Evolutionary conservation across 768 basidiomycete species (phyloP).

Genomic region (Rhodosporidiobolus odoratus): DNA sequence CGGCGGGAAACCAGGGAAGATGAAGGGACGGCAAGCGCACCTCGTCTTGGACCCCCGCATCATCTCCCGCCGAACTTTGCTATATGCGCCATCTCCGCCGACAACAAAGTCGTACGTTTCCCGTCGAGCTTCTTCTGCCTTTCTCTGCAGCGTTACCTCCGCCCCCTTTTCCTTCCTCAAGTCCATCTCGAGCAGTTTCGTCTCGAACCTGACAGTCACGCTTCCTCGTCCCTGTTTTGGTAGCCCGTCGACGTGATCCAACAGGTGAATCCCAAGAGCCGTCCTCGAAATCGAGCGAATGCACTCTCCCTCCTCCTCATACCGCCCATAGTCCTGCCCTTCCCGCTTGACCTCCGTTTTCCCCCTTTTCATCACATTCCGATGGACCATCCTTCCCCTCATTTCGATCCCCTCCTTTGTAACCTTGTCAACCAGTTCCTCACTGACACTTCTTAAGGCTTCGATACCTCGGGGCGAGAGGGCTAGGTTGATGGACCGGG

Average conservation of each 20-base stretch:
- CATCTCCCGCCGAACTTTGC: conserved; percentile 82
- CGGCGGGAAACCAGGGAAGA: no score
- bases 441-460: conserved; percentile 75
- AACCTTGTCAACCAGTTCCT: conserved; percentile 62
- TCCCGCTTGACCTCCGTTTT: conserved; percentile 40
- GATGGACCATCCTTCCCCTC: conserved; percentile 93
- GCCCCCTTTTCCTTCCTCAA: conserved; percentile 53
- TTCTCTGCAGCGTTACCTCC: conserved; percentile 50
- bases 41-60: conserved; percentile 61
- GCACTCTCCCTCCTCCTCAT: conserved; percentile 85
- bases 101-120: conserved; percentile 53
- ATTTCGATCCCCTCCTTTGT: conserved; percentile 80
- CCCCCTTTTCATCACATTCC: conserved; percentile 43
- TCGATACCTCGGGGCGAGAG: conserved; percentile 89
- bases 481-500: conserved; percentile 91
- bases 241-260: conserved; percentile 60
- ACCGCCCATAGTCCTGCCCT: conserved; percentile 72
- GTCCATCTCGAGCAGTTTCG: conserved; percentile 71
- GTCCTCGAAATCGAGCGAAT: conserved; percentile 91
- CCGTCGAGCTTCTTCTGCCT: conserved; percentile 50
- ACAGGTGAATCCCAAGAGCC: conserved; percentile 75
- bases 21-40: background rate
- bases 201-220: conserved; percentile 68
- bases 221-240: conserved; percentile 51
- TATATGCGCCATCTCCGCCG: conserved; percentile 92